phyloP scores from a whole-genome alignment of 768 basidiomycete species.

The Rhodocollybia butyracea region DNA sequence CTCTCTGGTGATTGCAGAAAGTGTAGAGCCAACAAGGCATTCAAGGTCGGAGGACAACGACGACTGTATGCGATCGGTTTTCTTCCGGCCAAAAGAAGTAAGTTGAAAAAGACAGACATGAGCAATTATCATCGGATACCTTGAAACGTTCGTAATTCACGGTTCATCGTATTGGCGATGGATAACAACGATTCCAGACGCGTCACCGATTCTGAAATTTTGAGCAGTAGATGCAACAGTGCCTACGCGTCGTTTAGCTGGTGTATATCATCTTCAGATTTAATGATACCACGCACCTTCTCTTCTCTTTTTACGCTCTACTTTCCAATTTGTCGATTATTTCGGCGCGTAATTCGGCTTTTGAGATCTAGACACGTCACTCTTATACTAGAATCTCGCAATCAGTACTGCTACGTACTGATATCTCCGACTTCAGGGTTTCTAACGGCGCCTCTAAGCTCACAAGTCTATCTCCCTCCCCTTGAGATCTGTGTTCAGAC shows the following conservation, averaged over 20 bases:
- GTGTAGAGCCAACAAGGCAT: conserved; percentile 66
- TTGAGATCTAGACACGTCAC: conserved; percentile 47
- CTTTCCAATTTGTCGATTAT: conserved; percentile 78
- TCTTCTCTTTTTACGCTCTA: conserved; percentile 80
- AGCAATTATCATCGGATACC: too few species aligned
- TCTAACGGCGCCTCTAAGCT: conserved; percentile 66
- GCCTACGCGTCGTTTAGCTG: conserved; percentile 53
- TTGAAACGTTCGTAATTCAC: conserved; percentile 20
- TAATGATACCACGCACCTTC: too few species aligned
- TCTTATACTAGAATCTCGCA: background rate
- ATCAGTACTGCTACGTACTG: conserved; percentile 28
- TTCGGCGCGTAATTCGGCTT: conserved; percentile 54
- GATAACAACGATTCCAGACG: conserved; percentile 85
- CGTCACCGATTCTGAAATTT: conserved; percentile 87
- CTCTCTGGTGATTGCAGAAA: conserved; percentile 49
- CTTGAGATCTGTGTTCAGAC: conserved; percentile 87
- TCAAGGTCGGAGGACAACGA: conserved; percentile 87
- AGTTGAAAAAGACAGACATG: conserved; percentile 4
- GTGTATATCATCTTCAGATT: too few species aligned
- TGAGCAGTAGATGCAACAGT: conserved; percentile 81
- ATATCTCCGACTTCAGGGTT: conserved; percentile 60
- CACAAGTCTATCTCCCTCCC: conserved; percentile 73
- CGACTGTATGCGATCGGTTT: conserved; percentile 78
- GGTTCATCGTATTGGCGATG: conserved; percentile 46
- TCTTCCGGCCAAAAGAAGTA: conserved; percentile 36